A percentile compares a stretch with the other conserved stretches of the same genome.
Conservation (phyloP, 2,329 filamentous ascomycete genomes). For the Trichoderma simmonsii region DNA sequence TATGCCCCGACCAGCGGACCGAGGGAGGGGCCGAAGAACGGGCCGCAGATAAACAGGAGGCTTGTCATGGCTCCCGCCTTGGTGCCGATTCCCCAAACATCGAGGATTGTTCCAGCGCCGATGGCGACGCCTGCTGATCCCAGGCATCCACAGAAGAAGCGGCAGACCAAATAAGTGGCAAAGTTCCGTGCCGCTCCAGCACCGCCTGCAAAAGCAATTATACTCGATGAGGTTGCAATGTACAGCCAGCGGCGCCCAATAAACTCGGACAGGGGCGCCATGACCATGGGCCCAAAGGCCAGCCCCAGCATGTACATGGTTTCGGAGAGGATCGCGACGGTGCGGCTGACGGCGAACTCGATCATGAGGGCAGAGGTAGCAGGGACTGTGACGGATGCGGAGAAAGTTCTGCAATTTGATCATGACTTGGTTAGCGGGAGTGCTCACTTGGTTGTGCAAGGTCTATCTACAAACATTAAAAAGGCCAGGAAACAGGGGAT, state of each 20-base stretch:
- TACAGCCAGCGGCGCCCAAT: background rate
- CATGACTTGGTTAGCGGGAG: background rate
- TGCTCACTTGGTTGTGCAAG: background rate
- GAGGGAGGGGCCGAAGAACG: background rate
- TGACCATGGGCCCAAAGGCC: background rate
- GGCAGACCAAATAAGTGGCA: background rate
- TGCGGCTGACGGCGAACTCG: background rate
- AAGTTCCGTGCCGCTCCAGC: background rate
- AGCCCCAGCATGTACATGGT: background rate
- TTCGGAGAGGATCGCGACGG: background rate
- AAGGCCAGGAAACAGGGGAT: background rate
- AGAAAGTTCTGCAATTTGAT: background rate
- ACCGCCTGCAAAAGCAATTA: background rate
- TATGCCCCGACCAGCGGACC: background rate
- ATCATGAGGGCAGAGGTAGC: background rate
- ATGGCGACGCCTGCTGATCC: background rate
- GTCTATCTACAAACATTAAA: background rate
- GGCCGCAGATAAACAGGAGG: background rate
- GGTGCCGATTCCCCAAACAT: background rate
- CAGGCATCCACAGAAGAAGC: background rate
- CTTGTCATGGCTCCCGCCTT: background rate
- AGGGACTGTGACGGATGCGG: background rate
- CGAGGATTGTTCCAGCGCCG: background rate
- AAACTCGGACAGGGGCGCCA: background rate
- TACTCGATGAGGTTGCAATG: background rate